phyloP scores from a whole-genome alignment of 1,284 basidiomycete genomes.

The Trametes versicolor region DNA sequence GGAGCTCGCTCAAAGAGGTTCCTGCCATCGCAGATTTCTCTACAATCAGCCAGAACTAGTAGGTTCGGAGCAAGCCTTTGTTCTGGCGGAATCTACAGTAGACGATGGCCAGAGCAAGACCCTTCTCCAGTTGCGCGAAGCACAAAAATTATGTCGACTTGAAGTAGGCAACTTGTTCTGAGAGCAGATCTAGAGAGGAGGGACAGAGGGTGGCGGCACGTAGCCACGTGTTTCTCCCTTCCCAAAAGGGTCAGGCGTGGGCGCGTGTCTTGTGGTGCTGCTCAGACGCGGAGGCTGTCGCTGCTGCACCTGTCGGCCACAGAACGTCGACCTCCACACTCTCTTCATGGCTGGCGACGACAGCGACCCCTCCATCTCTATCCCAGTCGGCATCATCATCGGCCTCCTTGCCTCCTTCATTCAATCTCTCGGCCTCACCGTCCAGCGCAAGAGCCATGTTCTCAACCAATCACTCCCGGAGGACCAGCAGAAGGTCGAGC shows the following conservation, averaged over 20 bases:
- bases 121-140: too few species aligned
- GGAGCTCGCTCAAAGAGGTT: constrained; percentile 23
- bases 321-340: constrained; percentile 9
- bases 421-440: constrained; percentile 91
- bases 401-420: constrained; percentile 91
- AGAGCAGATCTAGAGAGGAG: too few species aligned
- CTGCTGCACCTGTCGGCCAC: constrained; percentile 7
- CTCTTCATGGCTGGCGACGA: constrained; percentile 38
- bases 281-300: background rate
- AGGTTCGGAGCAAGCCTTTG: too few species aligned
- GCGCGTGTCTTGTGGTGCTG: too few species aligned
- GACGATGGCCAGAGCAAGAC: too few species aligned
- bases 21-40: background rate
- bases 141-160: too few species aligned
- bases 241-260: background rate
- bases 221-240: constrained; percentile 25
- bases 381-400: constrained; percentile 68
- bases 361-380: constrained; percentile 51
- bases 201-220: constrained; percentile 7
- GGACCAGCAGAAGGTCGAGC: constrained; percentile 71
- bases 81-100: too few species aligned
- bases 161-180: too few species aligned
- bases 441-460: constrained; percentile 96
- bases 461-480: constrained; percentile 82
- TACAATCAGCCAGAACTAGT: too few species aligned